Evolutionary conservation across 202 grass and related monocot genomes (phyloP), one percentile per base, ranked within the genome.

Genomic region (Dendrocalamus latiflorus): DNA sequence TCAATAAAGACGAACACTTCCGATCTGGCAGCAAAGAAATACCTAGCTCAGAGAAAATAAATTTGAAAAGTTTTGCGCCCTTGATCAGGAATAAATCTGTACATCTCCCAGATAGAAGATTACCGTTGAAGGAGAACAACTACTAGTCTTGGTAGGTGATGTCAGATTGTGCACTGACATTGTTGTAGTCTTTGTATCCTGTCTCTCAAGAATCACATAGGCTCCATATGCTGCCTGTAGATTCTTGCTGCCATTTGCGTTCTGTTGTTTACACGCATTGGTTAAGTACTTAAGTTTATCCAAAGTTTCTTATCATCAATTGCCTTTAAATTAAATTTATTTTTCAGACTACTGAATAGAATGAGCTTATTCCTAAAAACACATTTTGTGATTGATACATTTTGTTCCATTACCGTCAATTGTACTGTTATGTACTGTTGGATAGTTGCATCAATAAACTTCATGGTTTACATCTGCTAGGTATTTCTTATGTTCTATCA

Each of bases 71-170:
- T 56, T 66, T 41, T 69, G 20, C 47, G 30, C 63, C 65, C 49
- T 50, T 74, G 22, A 18, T 64, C 62, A 91, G 62, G 71, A 91
- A 90, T 44, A 94, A 90, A 88, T 72, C 75, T 70, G n/a, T n/a
- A 87, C n/a, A n/a, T n/a, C n/a, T n/a, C n/a, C n/a, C n/a, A n/a
- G n/a, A n/a, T n/a, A n/a, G n/a, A n/a, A n/a, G 89, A 51, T 89
- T 68, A 14, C 93, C 89, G 39, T 59, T 92, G n/a, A 92, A 92
- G 79, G 93, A 94, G 75, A 34, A 94, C 30, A 92, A 94, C 66
- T 92, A 86, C 33, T 91, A 81, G 72, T 77, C 68, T 92, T 81
- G 9, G 48, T 70, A 84, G 60, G 7, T 74, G 20, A 9, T 49
- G 80, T 66, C 77, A 84, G 79, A 76, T 83, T 51, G 9, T 86